Conservation (phyloP, 495 filamentous ascomycete species). For the Diplogelasinospora grovesii region DNA sequence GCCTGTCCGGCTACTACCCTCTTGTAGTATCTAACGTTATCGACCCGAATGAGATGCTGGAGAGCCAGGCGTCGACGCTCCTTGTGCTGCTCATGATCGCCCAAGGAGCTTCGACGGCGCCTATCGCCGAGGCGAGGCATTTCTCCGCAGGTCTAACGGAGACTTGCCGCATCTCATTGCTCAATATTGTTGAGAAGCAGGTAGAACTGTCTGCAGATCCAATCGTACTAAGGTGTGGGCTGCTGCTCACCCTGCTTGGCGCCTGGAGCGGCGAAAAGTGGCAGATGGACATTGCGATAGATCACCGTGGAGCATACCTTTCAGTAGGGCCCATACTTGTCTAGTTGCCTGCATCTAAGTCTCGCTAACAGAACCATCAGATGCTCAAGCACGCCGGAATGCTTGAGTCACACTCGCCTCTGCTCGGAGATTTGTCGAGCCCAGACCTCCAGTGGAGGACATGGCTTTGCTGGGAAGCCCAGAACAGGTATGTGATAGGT, state of each 20-base stretch:
- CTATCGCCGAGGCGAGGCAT: slow-evolving; percentile 49
- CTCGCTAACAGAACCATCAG: too few species aligned
- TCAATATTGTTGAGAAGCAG: slow-evolving; percentile 59
- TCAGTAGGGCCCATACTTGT: too few species aligned
- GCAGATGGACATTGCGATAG: slow-evolving; percentile 66
- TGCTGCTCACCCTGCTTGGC: slow-evolving; percentile 54
- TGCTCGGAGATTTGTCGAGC: slow-evolving; percentile 29
- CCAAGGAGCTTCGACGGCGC: slow-evolving; percentile 51
- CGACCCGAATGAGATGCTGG: slow-evolving; percentile 54
- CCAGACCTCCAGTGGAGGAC: slow-evolving; percentile 47
- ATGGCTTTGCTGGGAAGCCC: slow-evolving; percentile 50
- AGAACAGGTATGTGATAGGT: slow-evolving; percentile 53
- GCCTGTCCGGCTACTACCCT: slow-evolving; percentile 52
- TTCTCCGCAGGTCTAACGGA: slow-evolving; percentile 56
- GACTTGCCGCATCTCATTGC: slow-evolving; percentile 58
- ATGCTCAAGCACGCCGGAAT: slow-evolving; percentile 52
- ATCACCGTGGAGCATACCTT: slow-evolving; percentile 59
- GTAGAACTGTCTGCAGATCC: slow-evolving; percentile 54
- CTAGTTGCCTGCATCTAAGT: too few species aligned
- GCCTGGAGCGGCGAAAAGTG: slow-evolving; percentile 64
- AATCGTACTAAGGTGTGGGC: slow-evolving; percentile 49
- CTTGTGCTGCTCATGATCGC: slow-evolving; percentile 62
- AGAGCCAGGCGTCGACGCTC: slow-evolving; percentile 50
- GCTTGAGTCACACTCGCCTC: slow-evolving; percentile 35
- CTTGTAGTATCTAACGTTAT: slow-evolving; percentile 45